These are phyloP conservation scores for Tinospora cordifolia DNA, from an alignment of 164 flowering plant species.

Conservation along the genomic window DNA sequence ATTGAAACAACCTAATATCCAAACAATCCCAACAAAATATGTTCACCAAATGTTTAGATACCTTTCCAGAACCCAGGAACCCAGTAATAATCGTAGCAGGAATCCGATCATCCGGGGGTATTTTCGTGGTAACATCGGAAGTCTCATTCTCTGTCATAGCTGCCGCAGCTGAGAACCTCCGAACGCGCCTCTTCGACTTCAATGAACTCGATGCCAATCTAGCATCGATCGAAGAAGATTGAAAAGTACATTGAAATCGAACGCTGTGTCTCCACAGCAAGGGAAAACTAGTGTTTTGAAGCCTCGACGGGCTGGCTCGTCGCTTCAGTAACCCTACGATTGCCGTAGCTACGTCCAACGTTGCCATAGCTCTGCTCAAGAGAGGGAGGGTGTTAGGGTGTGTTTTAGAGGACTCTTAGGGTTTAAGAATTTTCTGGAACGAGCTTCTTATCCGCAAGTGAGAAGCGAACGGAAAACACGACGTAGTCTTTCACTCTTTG, in stretches of 20 bases:
- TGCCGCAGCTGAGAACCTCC: conserved; percentile 34
- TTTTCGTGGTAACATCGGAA: conserved; percentile 40
- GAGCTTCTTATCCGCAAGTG: too few relatives aligned
- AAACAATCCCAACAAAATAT: neutral
- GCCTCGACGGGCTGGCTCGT: conserved; percentile 16
- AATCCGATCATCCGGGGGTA: conserved; percentile 71
- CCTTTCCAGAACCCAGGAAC: conserved; percentile 93
- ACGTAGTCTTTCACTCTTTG: too few relatives aligned
- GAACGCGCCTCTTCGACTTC: conserved; percentile 6
- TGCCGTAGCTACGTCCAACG: conserved; percentile 35
- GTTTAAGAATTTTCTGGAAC: too few relatives aligned
- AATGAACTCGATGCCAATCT: conserved; percentile 4
- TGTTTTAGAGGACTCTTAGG: too few relatives aligned
- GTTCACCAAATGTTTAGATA: conserved; percentile 9
- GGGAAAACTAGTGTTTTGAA: conserved; percentile 22
- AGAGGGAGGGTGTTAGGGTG: too few relatives aligned
- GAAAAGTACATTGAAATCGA: conserved; percentile 9
- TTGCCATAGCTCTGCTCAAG: conserved; percentile 25
- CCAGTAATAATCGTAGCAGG: conserved; percentile 97
- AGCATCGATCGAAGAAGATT: conserved; percentile 12
- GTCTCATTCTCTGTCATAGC: conserved; percentile 33
- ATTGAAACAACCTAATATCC: neutral
- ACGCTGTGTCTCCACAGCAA: conserved; percentile 14
- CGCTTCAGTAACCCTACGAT: conserved; percentile 33
- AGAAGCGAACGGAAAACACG: too few relatives aligned